Evolutionary conservation across 768 basidiomycete genomes (phyloP).

Genomic region (Podaxis mareebaensis): DNA sequence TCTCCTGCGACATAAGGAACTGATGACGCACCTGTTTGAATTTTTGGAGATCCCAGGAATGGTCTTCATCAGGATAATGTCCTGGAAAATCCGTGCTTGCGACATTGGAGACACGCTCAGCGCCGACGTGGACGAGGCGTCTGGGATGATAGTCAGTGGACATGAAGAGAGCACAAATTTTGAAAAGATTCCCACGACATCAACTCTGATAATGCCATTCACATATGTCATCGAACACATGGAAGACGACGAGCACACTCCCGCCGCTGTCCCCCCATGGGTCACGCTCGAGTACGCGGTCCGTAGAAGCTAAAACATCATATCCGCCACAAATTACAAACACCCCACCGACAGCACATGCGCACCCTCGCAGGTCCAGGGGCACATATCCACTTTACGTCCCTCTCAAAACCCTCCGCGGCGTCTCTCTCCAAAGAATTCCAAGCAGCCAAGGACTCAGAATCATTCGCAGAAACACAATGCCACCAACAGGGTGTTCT

Average conservation of each 20-base stretch:
- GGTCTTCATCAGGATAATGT: slow-evolving; percentile 80
- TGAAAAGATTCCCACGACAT: slow-evolving; percentile 10
- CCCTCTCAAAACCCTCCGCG: slow-evolving; percentile 74
- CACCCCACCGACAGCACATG: slow-evolving; percentile 60
- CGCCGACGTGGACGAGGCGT: slow-evolving; percentile 65
- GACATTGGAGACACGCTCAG: slow-evolving; percentile 76
- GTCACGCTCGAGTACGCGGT: slow-evolving; percentile 91
- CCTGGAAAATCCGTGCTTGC: slow-evolving; percentile 92
- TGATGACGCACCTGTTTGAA: slow-evolving; percentile 70
- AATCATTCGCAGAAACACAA: slow-evolving; percentile 35
- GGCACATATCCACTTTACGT: slow-evolving; percentile 78
- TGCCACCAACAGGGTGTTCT: slow-evolving; percentile 56
- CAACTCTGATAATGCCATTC: slow-evolving; percentile 33
- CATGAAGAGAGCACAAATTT: slow-evolving; percentile 9
- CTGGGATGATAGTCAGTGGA: slow-evolving; percentile 29
- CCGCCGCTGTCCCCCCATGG: slow-evolving; percentile 80
- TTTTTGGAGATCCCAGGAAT: slow-evolving; percentile 75
- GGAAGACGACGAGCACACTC: slow-evolving; percentile 86
- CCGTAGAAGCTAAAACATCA: slow-evolving; percentile 23
- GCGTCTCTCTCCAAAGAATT: slow-evolving; percentile 42
- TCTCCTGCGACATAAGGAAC: background rate
- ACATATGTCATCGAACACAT: slow-evolving; percentile 80
- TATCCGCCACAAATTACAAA: background rate
- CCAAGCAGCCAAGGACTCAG: slow-evolving; percentile 5
- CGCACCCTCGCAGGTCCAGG: slow-evolving; percentile 66